A percentile compares a stretch with the other conserved stretches of the same genome.
phyloP scores from a whole-genome alignment of 805 yeast species.

The Cyberlindnera japonica region DNA sequence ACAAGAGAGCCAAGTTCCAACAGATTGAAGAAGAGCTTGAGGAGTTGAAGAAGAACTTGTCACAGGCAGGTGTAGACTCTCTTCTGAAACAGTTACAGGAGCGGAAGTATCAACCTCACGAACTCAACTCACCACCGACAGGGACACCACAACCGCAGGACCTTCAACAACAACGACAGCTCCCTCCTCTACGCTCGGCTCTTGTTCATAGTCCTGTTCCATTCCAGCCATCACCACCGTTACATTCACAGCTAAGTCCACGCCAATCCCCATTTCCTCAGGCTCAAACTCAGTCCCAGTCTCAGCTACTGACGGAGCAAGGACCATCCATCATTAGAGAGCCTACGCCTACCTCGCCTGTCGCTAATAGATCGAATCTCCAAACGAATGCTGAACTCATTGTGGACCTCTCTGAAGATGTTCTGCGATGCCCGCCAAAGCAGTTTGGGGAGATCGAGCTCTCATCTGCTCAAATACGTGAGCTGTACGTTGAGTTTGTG shows the following conservation, averaged over 20 bases:
- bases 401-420: conserved; percentile 31
- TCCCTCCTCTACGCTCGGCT: conserved; percentile 14
- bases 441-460: conserved; percentile 65
- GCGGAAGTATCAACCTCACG: conserved; percentile 18
- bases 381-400: conserved; percentile 13
- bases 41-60: conserved; percentile 57
- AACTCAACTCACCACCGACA: conserved; percentile 13
- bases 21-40: conserved; percentile 76
- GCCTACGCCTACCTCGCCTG: conserved; percentile 16
- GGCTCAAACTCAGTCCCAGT: neutral
- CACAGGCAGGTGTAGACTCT: conserved; percentile 27
- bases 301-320: no score
- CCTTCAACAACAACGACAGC: conserved; percentile 1
- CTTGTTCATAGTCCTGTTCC: conserved; percentile 4
- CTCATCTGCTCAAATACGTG: conserved; percentile 54
- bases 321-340: conserved; percentile 27
- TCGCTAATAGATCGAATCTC: conserved; percentile 6
- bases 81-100: conserved; percentile 22
- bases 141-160: neutral
- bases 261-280: conserved; percentile 2
- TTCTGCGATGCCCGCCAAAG: conserved; percentile 59
- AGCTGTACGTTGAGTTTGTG: conserved; percentile 66
- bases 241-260: conserved; percentile 8
- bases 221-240: conserved; percentile 10
- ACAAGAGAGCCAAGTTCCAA: conserved; percentile 81